These are phyloP conservation scores for Phyllostachys edulis DNA, from an alignment of 176 grass and related monocot genomes.

Conservation along the genomic window DNA sequence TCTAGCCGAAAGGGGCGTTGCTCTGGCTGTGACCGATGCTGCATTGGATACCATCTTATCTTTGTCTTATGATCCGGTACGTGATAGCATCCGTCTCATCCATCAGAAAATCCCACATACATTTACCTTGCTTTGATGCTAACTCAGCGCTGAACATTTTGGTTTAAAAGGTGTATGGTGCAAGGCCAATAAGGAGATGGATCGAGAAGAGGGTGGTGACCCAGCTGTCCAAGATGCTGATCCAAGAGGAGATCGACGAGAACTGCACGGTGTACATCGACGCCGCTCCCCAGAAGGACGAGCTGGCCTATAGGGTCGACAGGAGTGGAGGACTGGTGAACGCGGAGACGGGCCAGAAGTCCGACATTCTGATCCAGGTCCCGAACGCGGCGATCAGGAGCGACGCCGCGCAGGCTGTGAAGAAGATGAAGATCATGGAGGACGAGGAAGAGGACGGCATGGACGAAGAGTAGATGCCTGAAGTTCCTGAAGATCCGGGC, in stretches of 20 bases:
- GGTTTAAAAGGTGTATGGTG: constrained; percentile 54
- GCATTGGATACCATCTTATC: constrained; percentile 77
- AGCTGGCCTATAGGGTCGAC: constrained; percentile 62
- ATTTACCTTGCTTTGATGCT: not conserved
- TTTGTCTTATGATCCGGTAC: constrained; percentile 80
- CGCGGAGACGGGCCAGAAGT: constrained; percentile 58
- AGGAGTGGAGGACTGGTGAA: constrained; percentile 72
- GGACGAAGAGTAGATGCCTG: constrained; percentile 39
- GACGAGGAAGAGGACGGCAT: constrained; percentile 51
- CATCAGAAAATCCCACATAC: too few relatives aligned
- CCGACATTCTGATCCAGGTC: constrained; percentile 76
- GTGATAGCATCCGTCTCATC: constrained; percentile 8
- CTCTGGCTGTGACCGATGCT: constrained; percentile 85
- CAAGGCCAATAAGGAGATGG: constrained; percentile 81
- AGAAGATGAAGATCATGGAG: constrained; percentile 64
- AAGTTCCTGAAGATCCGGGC: not conserved
- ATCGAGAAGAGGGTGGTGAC: constrained; percentile 87
- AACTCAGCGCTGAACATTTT: not conserved
- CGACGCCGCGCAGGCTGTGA: constrained; percentile 42
- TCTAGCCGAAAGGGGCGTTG: constrained; percentile 75
- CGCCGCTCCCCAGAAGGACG: constrained; percentile 46
- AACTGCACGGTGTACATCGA: constrained; percentile 77
- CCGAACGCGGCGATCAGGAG: constrained; percentile 33
- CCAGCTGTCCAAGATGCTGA: constrained; percentile 85
- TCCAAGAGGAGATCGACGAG: constrained; percentile 84